Base-by-base conservation (phyloP, 345 rosid species). In the Eucalyptus leucophloia region DNA sequence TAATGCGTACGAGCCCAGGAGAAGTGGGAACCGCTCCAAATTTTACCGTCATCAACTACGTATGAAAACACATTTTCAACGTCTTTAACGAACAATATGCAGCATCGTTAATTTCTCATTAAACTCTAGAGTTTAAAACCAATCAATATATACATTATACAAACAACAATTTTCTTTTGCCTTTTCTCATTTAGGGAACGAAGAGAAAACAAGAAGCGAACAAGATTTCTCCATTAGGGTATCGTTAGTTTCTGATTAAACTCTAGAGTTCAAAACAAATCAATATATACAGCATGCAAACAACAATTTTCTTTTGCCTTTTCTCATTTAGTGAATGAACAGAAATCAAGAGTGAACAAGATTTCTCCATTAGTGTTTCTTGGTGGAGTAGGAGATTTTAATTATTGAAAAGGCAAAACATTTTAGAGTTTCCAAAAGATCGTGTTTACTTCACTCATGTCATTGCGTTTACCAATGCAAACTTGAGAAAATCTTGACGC, bases 271-370 rank as follows among this genome's bases (percentile, higher is more conserved):
- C 26, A 26, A 62, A 7, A 62, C 34, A 14, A 62, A 62, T 5
- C 72, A 30, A 62, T 62, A 62, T 62, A 30, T 62, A n/a, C 18
- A 30, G 34, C 16, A 60, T 6, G 32, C 30, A 26, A 26, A 58
- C n/a, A 58, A 24, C 7, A 26, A 26, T 58, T 26, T 58, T 58
- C 65, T 58, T 26, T 26, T 58, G 7, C 65, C 65, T 26, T 58
- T 24, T 58, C 65, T 58, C 13, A 58, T 58, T 58, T 26, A 9
- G 92, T 32, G 92, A 45, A 23, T 53, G 87, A 28, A 94, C 89
- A 54, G 92, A 91, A 90, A 92, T 93, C 72, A 89, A 88, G 72
- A 89, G 90, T 40, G 81, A 89, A 47, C 90, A 47, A 47, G 49
- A 47, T 47, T 47, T 47, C 49, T 47, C 13, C 13, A 47, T 47